These are phyloP conservation scores for Yamadazyma kitorensis DNA, from an alignment of 805 yeast genomes.

Conservation along the genomic window DNA sequence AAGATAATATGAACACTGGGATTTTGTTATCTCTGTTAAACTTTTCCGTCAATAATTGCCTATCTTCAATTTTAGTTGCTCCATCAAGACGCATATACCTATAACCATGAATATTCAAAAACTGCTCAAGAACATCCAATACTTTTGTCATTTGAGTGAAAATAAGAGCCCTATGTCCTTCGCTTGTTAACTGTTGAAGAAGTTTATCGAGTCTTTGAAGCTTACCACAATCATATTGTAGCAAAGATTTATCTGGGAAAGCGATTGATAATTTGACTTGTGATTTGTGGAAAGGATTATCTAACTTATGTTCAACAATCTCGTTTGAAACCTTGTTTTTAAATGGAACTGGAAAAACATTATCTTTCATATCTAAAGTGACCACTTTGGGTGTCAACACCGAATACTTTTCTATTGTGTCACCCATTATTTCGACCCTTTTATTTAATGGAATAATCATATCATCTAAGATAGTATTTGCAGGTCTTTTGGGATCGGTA, in stretches of 20 bases:
- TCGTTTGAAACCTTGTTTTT: conserved; percentile 28
- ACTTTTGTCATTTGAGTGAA: conserved; percentile 99
- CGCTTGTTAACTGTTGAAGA: conserved; percentile 71
- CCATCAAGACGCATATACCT: conserved; percentile 95
- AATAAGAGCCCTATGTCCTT: conserved; percentile 91
- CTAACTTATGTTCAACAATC: conserved; percentile 41
- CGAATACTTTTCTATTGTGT: conserved; percentile 68
- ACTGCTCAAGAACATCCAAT: conserved; percentile 87
- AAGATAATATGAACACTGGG: conserved; percentile 88
- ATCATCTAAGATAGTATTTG: conserved; percentile 15
- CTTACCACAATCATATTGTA: conserved; percentile 97
- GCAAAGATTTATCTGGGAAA: conserved; percentile 89
- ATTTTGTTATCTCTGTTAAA: conserved; percentile 84
- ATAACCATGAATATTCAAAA: conserved; percentile 90
- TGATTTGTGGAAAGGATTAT: conserved; percentile 64
- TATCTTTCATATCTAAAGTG: conserved; percentile 63
- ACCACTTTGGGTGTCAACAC: conserved; percentile 88
- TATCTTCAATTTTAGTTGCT: conserved; percentile 94
- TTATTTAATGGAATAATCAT: conserved; percentile 24
- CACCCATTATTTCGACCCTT: conserved; percentile 37
- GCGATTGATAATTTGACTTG: conserved; percentile 89
- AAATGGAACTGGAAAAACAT: conserved; percentile 41
- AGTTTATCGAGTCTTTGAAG: conserved; percentile 78
- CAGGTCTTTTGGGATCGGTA: conserved; percentile 7
- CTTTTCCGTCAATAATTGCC: conserved; percentile 89